Base-by-base conservation (phyloP, 75 land plant genomes). In the Pseudotsuga menziesii region DNA sequence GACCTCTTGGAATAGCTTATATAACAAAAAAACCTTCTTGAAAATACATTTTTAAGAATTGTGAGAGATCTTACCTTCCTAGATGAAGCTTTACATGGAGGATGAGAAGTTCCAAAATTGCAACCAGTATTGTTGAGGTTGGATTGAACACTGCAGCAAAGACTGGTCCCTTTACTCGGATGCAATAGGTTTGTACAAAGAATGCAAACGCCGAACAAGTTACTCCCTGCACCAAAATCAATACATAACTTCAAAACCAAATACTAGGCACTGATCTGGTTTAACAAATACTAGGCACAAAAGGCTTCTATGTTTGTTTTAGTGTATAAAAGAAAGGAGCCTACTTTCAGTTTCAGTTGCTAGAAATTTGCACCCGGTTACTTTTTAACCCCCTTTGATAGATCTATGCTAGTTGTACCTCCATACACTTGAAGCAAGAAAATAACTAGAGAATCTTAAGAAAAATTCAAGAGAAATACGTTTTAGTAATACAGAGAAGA, bases 21-120 rank as follows among this genome's bases (percentile, higher is more conserved):
- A n/a, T n/a, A 1, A 15, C 17, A 3, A 57, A 15, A 0, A 57
- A 11, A 57, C 14, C 1, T 23, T 23, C 11, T 3, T 25, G 25
- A 62, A 62, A 23, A 1, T 13, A 5, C 3, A 26, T 25, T 0
- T 8, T 7, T 62, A 27, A 11, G 32, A 23, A 29, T 8, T 44
- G 17, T 35, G 19, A 29, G 44, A 66, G 15, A 66, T 66, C 70
- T 32, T 14, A 78, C 79, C 79, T 78, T 78, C 79, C 79, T 17
- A 69, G 20, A 56, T 52, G 16, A 36, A 78, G 36, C 23, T 39
- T 25, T 4, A 35, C 54, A 19, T 57, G 74, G 8, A 78, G 74
- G 4, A 78, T 36, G 5, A 55, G 2, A 19, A 39, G 36, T 22
- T 78, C 79, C 35, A 78, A n/a, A 23, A 78, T 69, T 71, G 73